A percentile compares a stretch with the other conserved stretches of the same genome.
phyloP scores from a whole-genome alignment of 78 protist species.

The Cyanophora paradoxa region DNA sequence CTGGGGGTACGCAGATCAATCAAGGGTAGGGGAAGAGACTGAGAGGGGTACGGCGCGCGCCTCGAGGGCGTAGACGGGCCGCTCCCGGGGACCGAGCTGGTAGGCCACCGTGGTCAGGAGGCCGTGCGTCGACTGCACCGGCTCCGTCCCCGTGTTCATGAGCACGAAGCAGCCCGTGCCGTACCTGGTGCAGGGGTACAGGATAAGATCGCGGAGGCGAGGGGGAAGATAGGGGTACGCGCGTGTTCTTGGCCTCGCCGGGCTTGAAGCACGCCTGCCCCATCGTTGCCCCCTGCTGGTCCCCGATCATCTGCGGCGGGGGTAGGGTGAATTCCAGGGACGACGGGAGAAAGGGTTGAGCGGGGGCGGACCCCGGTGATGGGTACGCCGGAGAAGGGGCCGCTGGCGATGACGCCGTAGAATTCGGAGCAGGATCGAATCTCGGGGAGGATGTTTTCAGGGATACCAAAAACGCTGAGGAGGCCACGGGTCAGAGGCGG shows the following conservation, averaged over 20 bases:
- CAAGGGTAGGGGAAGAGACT: constrained; percentile 38
- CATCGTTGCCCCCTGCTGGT: constrained; percentile 92
- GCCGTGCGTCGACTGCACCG: constrained; percentile 68
- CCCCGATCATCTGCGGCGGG: too few species aligned
- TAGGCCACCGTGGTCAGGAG: constrained; percentile 91
- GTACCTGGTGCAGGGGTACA: constrained; percentile 29
- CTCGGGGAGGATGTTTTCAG: constrained; percentile 10
- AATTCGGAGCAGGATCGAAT: constrained; percentile 10
- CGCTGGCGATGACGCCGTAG: constrained; percentile 14
- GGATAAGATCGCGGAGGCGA: not conserved
- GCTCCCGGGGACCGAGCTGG: constrained; percentile 54
- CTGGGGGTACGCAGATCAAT: not conserved
- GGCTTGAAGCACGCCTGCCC: constrained; percentile 82
- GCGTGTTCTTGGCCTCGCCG: constrained; percentile 82
- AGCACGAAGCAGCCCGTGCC: constrained; percentile 97
- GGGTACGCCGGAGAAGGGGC: constrained; percentile 17
- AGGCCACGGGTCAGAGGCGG: too few species aligned
- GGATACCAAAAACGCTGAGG: too few species aligned
- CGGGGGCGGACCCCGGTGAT: constrained; percentile 16
- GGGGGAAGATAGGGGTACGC: not conserved
- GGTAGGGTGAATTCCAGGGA: not conserved
- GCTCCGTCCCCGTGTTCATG: constrained; percentile 68
- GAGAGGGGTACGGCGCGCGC: not conserved
- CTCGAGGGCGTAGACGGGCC: constrained; percentile 45
- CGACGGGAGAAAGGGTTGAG: not conserved